Conservation (phyloP, 2,329 filamentous ascomycete genomes). For the Exophiala mesophila region DNA sequence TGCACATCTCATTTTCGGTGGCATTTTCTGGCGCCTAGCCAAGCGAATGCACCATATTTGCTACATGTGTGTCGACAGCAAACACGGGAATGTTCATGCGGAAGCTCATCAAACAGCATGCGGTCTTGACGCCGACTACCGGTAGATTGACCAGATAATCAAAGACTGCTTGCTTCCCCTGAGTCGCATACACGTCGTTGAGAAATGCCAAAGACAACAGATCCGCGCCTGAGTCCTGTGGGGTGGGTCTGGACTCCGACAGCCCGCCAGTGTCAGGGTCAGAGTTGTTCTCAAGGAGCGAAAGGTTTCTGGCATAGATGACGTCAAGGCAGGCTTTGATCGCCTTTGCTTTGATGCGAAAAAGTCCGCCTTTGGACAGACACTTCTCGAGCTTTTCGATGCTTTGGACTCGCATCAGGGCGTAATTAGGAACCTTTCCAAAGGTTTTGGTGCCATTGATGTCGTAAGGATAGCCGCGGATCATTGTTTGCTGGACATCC, state of each 20-base stretch:
- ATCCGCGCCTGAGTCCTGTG: constrained; percentile 24
- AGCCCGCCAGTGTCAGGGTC: constrained; percentile 9
- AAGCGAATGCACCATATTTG: constrained; percentile 57
- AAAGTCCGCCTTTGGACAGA: constrained; percentile 15
- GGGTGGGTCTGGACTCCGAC: constrained; percentile 12
- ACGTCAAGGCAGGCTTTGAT: constrained; percentile 18
- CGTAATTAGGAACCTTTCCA: constrained; percentile 26
- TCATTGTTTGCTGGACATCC: constrained; percentile 19
- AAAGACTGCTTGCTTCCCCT: constrained; percentile 21
- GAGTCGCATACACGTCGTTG: constrained; percentile 8
- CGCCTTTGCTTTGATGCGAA: constrained; percentile 8
- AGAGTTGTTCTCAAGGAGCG: constrained; percentile 4
- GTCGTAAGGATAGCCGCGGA: constrained; percentile 20
- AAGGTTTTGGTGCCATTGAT: constrained; percentile 17
- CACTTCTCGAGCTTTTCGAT: constrained; percentile 13
- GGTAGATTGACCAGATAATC: constrained; percentile 32
- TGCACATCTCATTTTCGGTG: constrained; percentile 20
- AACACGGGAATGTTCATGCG: constrained; percentile 59
- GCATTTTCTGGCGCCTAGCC: constrained; percentile 53
- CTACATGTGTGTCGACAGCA: constrained; percentile 63
- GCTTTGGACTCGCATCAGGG: constrained; percentile 16
- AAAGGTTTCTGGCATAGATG: constrained; percentile 15
- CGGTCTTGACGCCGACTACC: constrained; percentile 60
- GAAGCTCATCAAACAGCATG: constrained; percentile 60
- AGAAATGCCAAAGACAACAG: constrained; percentile 26